phyloP scores from a whole-genome alignment of 352 stramenopile genomes.

The Aphanomyces cochlioides region DNA sequence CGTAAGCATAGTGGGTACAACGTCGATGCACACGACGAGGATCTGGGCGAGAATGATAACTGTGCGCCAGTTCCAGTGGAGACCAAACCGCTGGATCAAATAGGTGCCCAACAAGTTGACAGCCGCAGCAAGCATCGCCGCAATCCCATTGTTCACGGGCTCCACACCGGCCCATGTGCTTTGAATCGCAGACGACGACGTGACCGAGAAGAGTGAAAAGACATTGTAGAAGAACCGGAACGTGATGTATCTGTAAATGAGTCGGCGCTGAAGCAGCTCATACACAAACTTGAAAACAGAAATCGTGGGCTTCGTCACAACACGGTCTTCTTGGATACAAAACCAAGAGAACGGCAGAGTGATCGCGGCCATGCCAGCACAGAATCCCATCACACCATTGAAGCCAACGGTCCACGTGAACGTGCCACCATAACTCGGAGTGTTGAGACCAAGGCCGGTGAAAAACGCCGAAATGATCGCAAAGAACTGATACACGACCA shows the following conservation, averaged over 20 bases:
- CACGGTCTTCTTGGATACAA: background rate
- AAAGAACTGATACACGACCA: conserved; percentile 39
- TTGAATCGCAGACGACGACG: conserved; percentile 41
- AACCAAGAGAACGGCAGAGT: conserved; percentile 33
- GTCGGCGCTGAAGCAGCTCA: conserved; percentile 46
- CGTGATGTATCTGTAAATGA: conserved; percentile 43
- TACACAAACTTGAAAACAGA: background rate
- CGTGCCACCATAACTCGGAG: conserved; percentile 44
- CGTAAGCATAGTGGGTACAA: conserved; percentile 48
- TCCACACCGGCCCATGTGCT: conserved; percentile 43
- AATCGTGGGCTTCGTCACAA: background rate
- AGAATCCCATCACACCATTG: conserved; percentile 38
- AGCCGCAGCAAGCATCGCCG: conserved; percentile 38
- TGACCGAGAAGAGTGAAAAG: conserved; percentile 44
- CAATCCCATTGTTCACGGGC: conserved; percentile 43
- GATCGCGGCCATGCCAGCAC: conserved; percentile 44
- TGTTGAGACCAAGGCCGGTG: conserved; percentile 50
- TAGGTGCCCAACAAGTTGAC: conserved; percentile 29
- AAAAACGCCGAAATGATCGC: background rate
- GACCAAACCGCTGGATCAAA: background rate
- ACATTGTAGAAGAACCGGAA: conserved; percentile 51
- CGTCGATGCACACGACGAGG: conserved; percentile 40
- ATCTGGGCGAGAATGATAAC: conserved; percentile 43
- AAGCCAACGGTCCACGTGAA: conserved; percentile 53
- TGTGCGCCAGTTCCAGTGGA: conserved; percentile 50